These are phyloP conservation scores for Hyparrhenia diplandra DNA, from an alignment of 176 grass and related monocot genomes.

Conservation along the genomic window DNA sequence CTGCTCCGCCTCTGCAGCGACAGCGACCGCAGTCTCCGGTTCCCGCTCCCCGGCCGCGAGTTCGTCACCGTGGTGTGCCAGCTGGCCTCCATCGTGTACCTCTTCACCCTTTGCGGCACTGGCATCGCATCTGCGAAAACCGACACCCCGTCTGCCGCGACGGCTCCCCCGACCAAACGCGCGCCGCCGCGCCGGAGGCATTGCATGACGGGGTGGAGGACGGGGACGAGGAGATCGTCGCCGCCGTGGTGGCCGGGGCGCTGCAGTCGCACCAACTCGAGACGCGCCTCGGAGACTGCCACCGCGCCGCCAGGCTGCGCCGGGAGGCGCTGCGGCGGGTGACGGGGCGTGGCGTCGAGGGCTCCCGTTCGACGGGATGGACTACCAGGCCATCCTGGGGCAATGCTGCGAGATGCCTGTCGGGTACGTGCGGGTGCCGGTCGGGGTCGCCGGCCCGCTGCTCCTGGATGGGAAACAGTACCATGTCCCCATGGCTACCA, in stretches of 20 bases:
- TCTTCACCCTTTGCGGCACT: constrained; percentile 38
- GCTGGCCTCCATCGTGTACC: constrained; percentile 51
- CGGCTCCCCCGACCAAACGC: not conserved
- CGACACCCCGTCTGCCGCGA: not conserved
- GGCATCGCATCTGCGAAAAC: constrained; percentile 21
- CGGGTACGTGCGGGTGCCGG: constrained; percentile 59
- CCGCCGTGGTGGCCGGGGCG: constrained; percentile 36
- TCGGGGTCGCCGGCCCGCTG: constrained; percentile 67
- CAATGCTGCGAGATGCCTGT: constrained; percentile 78
- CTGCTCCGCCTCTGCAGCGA: constrained; percentile 61
- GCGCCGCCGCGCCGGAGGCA: not conserved
- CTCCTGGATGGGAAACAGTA: constrained; percentile 50
- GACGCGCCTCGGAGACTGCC: constrained; percentile 43
- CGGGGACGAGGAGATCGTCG: constrained; percentile 62
- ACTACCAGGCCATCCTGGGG: constrained; percentile 57
- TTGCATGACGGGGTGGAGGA: constrained; percentile 28
- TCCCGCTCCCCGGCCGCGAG: constrained; percentile 50
- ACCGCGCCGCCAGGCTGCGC: constrained; percentile 44
- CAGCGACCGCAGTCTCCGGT: constrained; percentile 16
- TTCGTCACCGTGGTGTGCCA: constrained; percentile 46
- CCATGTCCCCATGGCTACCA: constrained; percentile 70
- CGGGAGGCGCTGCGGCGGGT: constrained; percentile 63
- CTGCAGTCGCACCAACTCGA: constrained; percentile 53
- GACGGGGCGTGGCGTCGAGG: constrained; percentile 50
- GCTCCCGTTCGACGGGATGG: constrained; percentile 60